A percentile compares a stretch with the other conserved stretches of the same genome.
phyloP scores from a whole-genome alignment of 306 rosid species.

The Citrullus mucosospermus region DNA sequence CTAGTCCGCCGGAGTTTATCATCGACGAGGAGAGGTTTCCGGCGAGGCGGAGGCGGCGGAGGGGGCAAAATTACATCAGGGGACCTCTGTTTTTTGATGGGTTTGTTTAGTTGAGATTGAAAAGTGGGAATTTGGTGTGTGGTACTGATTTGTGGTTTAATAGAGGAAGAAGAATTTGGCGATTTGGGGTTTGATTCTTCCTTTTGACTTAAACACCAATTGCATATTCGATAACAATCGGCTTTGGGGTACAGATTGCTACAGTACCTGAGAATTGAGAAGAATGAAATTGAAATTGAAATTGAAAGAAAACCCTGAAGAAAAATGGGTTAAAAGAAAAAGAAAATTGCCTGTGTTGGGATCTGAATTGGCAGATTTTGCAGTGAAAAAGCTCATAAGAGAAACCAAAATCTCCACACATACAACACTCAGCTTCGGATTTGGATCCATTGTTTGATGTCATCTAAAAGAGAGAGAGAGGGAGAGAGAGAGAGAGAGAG shows the following conservation, averaged over 20 bases:
- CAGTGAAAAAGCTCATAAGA: conserved; percentile 75
- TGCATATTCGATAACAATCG: conserved; percentile 47
- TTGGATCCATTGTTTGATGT: conserved; percentile 11
- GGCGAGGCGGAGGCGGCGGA: neutral
- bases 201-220: conserved; percentile 71
- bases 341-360: conserved; percentile 64
- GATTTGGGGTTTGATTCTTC: conserved; percentile 47
- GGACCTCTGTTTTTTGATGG: conserved; percentile 51
- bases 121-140: neutral
- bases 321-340: neutral
- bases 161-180: conserved; percentile 57
- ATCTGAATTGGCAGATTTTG: conserved; percentile 82
- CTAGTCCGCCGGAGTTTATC: conserved; percentile 48
- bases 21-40: conserved; percentile 14
- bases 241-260: conserved; percentile 69
- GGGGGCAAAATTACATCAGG: conserved; percentile 15
- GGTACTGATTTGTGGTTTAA: neutral
- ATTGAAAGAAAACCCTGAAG: neutral
- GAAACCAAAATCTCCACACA: conserved; percentile 95
- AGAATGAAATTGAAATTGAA: neutral
- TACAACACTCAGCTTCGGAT: conserved; percentile 64
- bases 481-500: neutral
- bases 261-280: conserved; percentile 43
- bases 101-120: conserved; percentile 4
- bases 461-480: neutral